phyloP scores from a whole-genome alignment of 768 basidiomycete genomes.

The Mycena chlorophos region DNA sequence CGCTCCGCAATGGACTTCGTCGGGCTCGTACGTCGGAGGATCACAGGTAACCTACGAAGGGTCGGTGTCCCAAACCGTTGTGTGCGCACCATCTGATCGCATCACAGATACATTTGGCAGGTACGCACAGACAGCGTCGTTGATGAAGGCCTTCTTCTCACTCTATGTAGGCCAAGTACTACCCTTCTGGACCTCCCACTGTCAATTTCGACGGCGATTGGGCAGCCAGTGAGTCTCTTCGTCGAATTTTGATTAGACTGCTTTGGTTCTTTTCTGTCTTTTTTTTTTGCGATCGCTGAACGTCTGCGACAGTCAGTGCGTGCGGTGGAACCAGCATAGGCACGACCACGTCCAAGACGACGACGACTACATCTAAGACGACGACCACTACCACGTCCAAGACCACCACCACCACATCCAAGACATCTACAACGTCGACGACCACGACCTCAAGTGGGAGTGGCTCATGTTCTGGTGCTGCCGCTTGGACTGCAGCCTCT shows the following conservation, averaged over 20 bases:
- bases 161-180: slow-evolving; percentile 59
- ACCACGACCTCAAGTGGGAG: slow-evolving; percentile 30
- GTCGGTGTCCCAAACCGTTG: slow-evolving; percentile 33
- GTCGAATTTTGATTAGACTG: neutral
- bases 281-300: too few species aligned
- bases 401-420: slow-evolving; percentile 18
- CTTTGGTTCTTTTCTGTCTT: too few species aligned
- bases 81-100: slow-evolving; percentile 1
- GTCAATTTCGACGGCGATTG: slow-evolving; percentile 56
- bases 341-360: slow-evolving; percentile 21
- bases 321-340: slow-evolving; percentile 39
- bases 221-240: slow-evolving; percentile 53
- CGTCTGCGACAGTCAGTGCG: slow-evolving; percentile 46
- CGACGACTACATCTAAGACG: too few species aligned
- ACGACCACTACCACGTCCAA: slow-evolving; percentile 15
- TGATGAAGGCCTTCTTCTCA: neutral
- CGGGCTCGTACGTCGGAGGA: slow-evolving; percentile 51
- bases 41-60: slow-evolving; percentile 55
- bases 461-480: slow-evolving; percentile 48
- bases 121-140: slow-evolving; percentile 27
- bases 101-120: slow-evolving; percentile 63
- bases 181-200: slow-evolving; percentile 47
- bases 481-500: slow-evolving; percentile 49
- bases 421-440: slow-evolving; percentile 20
- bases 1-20: slow-evolving; percentile 52